phyloP scores from a whole-genome alignment of 192 early-diverging fungal genomes.

The Coemansia asiatica region DNA sequence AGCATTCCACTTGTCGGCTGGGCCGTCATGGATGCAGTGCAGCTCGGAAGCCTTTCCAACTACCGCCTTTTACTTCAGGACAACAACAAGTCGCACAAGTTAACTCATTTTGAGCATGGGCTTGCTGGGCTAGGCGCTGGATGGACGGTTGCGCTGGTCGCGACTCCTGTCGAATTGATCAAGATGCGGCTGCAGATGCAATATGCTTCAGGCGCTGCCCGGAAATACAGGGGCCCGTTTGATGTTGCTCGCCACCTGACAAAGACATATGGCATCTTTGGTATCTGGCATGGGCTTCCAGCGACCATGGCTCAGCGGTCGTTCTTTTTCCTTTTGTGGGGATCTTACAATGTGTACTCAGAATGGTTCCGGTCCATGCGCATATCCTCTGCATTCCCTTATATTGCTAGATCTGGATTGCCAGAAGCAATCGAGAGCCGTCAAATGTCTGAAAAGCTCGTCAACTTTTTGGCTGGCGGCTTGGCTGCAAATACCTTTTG shows the following conservation, averaged over 20 bases:
- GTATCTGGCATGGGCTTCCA: constrained; percentile 80
- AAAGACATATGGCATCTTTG: constrained; percentile 72
- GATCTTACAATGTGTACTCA: constrained; percentile 59
- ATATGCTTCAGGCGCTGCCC: constrained; percentile 64
- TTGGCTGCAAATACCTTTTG: constrained; percentile 90
- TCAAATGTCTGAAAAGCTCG: constrained; percentile 58
- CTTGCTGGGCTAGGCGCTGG: constrained; percentile 73
- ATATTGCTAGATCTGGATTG: constrained; percentile 14
- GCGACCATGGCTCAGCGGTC: constrained; percentile 84
- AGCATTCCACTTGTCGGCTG: constrained; percentile 90
- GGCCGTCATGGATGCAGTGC: constrained; percentile 79
- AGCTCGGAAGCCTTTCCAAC: constrained; percentile 82
- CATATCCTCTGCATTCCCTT: constrained; percentile 39
- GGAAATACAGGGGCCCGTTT: constrained; percentile 80
- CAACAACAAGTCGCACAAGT: constrained; percentile 58
- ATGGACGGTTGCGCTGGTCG: constrained; percentile 75
- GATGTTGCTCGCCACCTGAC: constrained; percentile 78
- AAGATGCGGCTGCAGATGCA: constrained; percentile 75
- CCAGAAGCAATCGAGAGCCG: constrained; percentile 8
- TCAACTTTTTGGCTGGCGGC: constrained; percentile 78
- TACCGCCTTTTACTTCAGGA: constrained; percentile 69
- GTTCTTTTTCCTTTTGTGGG: constrained; percentile 72
- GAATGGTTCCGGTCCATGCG: constrained; percentile 48
- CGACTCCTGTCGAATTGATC: constrained; percentile 78
- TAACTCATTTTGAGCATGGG: constrained; percentile 69